phyloP scores from a whole-genome alignment of 1,139 yeast species.

The Torulaspora pretoriensis region DNA sequence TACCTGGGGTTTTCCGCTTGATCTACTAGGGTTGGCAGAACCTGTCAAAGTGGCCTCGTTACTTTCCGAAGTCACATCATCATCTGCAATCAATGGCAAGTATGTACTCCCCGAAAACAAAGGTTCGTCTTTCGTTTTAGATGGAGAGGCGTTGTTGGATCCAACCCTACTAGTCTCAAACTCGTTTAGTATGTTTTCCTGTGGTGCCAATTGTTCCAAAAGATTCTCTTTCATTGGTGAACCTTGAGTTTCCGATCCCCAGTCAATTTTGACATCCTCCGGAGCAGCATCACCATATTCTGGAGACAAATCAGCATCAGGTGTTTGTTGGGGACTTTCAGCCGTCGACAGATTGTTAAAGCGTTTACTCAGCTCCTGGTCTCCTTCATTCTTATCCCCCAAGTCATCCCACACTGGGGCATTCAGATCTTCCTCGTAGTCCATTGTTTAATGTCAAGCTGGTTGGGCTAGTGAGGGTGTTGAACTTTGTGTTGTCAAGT shows the following conservation, averaged over 20 bases:
- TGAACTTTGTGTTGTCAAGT: conserved; percentile 3
- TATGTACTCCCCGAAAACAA: conserved; percentile 25
- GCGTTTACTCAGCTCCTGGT: conserved; percentile 22
- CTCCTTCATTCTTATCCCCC: conserved; percentile 10
- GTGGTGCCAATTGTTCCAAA: conserved; percentile 28
- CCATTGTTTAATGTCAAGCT: conserved; percentile 16
- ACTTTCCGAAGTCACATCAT: conserved; percentile 1
- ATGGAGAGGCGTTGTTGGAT: conserved; percentile 13
- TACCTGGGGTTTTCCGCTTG: conserved; percentile 22
- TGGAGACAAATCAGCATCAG: conserved; percentile 8
- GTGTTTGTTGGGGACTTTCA: conserved; percentile 14
- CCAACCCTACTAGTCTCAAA: conserved; percentile 14
- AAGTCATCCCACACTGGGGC: conserved; percentile 36
- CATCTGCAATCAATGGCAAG: conserved; percentile 18
- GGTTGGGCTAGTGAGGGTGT: neutral
- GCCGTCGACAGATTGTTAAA: conserved; percentile 21
- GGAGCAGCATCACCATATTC: conserved; percentile 2
- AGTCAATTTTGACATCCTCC: conserved; percentile 1
- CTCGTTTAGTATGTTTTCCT: conserved; percentile 25
- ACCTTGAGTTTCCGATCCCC: conserved; percentile 2
- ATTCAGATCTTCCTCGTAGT: conserved; percentile 26
- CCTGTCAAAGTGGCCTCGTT: conserved; percentile 7
- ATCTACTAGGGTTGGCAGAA: conserved; percentile 8
- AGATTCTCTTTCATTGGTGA: conserved; percentile 12
- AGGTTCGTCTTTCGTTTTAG: conserved; percentile 19